A percentile compares a stretch with the other conserved stretches of the same genome.
phyloP scores from a whole-genome alignment of 441 rosid genomes.

The Pelargonium citronellum region DNA sequence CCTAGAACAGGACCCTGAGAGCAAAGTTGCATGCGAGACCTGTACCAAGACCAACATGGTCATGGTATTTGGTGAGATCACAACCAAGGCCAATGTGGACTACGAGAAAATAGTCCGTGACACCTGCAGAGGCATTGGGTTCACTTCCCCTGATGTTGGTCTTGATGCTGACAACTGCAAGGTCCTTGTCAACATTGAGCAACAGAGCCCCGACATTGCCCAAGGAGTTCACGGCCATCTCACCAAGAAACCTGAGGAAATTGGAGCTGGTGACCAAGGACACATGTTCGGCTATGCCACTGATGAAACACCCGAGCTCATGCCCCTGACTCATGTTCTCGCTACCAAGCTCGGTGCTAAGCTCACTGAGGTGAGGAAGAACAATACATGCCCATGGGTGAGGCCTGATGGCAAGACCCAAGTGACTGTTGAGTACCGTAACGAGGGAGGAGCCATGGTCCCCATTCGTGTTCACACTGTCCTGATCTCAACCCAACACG shows the following conservation, averaged over 20 bases:
- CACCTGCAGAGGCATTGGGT: conserved; percentile 10
- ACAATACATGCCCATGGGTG: conserved; percentile 15
- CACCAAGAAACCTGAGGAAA: conserved; percentile 14
- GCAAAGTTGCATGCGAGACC: conserved; percentile 10
- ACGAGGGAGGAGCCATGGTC: conserved; percentile 12
- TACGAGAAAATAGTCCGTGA: conserved; percentile 12
- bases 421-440: conserved; percentile 17
- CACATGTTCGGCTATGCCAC: conserved; percentile 6
- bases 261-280: conserved; percentile 15
- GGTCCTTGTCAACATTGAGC: conserved; percentile 5
- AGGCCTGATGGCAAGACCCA: conserved; percentile 18
- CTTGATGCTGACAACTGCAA: conserved; percentile 12
- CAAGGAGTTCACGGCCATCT: conserved; percentile 12
- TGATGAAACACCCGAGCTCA: conserved; percentile 8
- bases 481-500: conserved; percentile 16
- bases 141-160: conserved; percentile 6
- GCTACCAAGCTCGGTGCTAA: conserved; percentile 15
- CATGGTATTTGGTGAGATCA: conserved; percentile 13
- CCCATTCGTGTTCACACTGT: conserved; percentile 15
- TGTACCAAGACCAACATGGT: conserved; percentile 7
- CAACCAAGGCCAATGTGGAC: conserved; percentile 11
- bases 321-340: conserved; percentile 15
- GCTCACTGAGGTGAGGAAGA: conserved; percentile 16
- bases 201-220: conserved; percentile 9
- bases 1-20: conserved; percentile 12